These are phyloP conservation scores for Phytophthora litchii DNA, from an alignment of 352 stramenopile species.

Conservation along the genomic window DNA sequence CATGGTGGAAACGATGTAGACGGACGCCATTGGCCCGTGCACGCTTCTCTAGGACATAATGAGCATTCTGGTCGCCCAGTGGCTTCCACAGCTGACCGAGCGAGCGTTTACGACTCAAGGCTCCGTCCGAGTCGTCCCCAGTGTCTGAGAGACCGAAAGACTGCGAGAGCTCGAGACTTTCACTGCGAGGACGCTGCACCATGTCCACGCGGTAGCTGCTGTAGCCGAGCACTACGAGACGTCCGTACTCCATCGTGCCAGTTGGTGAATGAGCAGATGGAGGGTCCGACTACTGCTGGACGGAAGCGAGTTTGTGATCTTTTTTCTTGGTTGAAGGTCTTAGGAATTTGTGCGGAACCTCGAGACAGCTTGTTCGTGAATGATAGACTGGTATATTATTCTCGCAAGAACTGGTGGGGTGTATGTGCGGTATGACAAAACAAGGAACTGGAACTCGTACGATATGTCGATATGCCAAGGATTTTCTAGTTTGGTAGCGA, in stretches of 20 bases:
- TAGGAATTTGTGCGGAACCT: not conserved
- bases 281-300: not conserved
- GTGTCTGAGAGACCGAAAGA: conserved; percentile 49
- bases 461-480: conserved; percentile 3
- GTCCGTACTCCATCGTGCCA: conserved; percentile 72
- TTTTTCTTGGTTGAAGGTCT: conserved; percentile 3
- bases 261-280: conserved; percentile 26
- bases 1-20: conserved; percentile 65
- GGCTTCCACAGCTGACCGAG: conserved; percentile 73
- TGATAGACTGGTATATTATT: not conserved
- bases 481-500: conserved; percentile 1
- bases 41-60: conserved; percentile 61
- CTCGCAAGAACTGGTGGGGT: not conserved
- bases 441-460: not conserved
- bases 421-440: conserved; percentile 23
- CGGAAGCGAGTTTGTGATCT: conserved; percentile 7
- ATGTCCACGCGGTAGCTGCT: conserved; percentile 82
- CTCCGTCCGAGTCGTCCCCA: conserved; percentile 10
- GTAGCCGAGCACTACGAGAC: conserved; percentile 85
- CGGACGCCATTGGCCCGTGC: conserved; percentile 55
- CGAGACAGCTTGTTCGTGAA: not conserved
- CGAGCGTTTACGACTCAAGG: conserved; percentile 40
- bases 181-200: conserved; percentile 34
- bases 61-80: conserved; percentile 74
- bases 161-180: conserved; percentile 12